Evolutionary conservation across 2,329 filamentous ascomycete genomes (phyloP), one percentile per base, ranked within the genome.

Genomic region (Keithomyces neogunnii): DNA sequence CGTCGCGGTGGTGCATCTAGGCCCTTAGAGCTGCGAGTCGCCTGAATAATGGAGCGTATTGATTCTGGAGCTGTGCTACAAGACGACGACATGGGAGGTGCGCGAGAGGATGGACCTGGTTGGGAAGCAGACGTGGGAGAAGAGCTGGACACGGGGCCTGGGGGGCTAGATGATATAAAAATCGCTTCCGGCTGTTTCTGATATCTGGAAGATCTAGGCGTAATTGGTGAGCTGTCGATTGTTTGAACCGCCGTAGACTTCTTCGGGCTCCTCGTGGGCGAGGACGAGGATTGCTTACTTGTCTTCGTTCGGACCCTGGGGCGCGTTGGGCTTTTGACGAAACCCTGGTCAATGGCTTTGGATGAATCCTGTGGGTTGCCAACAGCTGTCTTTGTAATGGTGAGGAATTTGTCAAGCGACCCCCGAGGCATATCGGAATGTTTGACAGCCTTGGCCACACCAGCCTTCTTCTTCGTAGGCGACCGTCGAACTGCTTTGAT

Each of bases 121-220:
- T 61, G 52, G 43, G 64, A 54, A 53, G 56, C 53, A 54, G 59
- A 55, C 53, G 53, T 46, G 55, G 63, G 50, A 64, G 65, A 61
- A 56, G 69, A 66, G 32, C 60, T 50, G 43, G 53, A 50, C 28
- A 54, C 47, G 43, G 48, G 51, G 62, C 62, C 56, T 48, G 73
- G 73, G 2, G 49, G 52, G 55, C 73, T 75, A 62, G 73, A 75
- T 57, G 68, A 63, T 62, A 76, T 69, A 56, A 69, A 47, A 63
- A 76, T 73, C 54, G 72, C 57, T 59, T 74, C 66, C 60, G 60
- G 57, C 51, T 51, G 52, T 53, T 49, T 51, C 48, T 50, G 49
- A 33, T 50, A 39, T 52, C 45, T 59, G 57, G 53, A 57, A 53
- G 59, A 66, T 60, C 71, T 75, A 66, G 69, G 68, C 56, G 61